Evolutionary conservation across 352 stramenopile species (phyloP).

Genomic region (Aphanomyces euteiches): DNA sequence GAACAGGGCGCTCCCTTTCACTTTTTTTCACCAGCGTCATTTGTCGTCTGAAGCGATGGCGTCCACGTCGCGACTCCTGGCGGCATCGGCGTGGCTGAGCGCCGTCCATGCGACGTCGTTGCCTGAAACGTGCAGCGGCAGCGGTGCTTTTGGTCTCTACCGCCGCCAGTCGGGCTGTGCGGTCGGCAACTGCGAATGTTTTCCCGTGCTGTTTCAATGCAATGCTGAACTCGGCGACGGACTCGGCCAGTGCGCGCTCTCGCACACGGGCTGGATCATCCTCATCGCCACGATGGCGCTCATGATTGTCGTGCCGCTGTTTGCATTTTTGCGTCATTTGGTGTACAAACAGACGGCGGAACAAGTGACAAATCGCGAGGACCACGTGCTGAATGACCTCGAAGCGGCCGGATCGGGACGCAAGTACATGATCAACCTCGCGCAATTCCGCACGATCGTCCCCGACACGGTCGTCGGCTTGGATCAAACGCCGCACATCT

Average conservation of each 20-base stretch:
- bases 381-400: constrained; percentile 16
- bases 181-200: constrained; percentile 27
- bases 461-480: constrained; percentile 26
- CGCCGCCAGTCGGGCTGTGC: constrained; percentile 26
- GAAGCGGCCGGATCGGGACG: not conserved
- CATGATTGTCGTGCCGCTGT: constrained; percentile 22
- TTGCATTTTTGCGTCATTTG: constrained; percentile 18
- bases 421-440: constrained; percentile 25
- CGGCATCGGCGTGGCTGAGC: not conserved
- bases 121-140: constrained; percentile 23
- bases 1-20: not conserved
- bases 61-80: not conserved
- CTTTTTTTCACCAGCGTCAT: constrained; percentile 5
- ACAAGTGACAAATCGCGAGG: constrained; percentile 7
- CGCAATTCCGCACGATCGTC: constrained; percentile 20
- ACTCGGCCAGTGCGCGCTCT: constrained; percentile 24
- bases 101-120: constrained; percentile 11
- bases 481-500: constrained; percentile 26
- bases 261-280: constrained; percentile 19
- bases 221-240: constrained; percentile 9
- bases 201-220: constrained; percentile 30
- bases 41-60: not conserved
- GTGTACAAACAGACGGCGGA: constrained; percentile 13
- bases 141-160: constrained; percentile 28
- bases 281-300: constrained; percentile 12